Percentiles rank a stretch among this genome's conserved stretches.
Conservation (phyloP, 495 filamentous ascomycete genomes). For the Penicillium crystallinum region DNA sequence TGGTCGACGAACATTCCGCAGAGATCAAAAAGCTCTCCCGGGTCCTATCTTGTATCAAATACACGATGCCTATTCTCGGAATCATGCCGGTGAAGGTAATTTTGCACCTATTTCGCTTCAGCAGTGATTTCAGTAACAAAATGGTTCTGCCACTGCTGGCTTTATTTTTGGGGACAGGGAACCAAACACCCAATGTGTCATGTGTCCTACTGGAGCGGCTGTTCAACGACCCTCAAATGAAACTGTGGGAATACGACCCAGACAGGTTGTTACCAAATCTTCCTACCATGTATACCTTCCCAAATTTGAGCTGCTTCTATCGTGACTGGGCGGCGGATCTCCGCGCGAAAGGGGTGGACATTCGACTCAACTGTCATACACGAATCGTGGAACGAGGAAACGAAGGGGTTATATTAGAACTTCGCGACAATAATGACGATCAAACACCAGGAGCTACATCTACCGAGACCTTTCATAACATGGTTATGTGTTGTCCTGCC, state of each 20-base stretch:
- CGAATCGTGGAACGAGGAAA: slow-evolving; percentile 52
- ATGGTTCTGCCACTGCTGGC: slow-evolving; percentile 73
- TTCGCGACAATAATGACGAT: background rate
- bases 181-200: slow-evolving; percentile 73
- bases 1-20: slow-evolving; percentile 55
- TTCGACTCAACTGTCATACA: slow-evolving; percentile 61
- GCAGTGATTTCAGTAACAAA: slow-evolving; percentile 65
- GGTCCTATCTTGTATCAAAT: slow-evolving; percentile 64
- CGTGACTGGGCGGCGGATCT: slow-evolving; percentile 61
- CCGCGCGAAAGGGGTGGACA: slow-evolving; percentile 53
- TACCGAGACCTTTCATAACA: slow-evolving; percentile 58
- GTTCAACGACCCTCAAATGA: slow-evolving; percentile 67
- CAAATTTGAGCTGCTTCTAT: slow-evolving; percentile 68
- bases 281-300: slow-evolving; percentile 79
- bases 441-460: background rate
- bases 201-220: slow-evolving; percentile 70
- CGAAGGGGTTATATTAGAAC: slow-evolving; percentile 47
- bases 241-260: slow-evolving; percentile 68
- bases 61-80: slow-evolving; percentile 65
- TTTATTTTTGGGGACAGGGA: slow-evolving; percentile 73
- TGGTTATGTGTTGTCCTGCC: slow-evolving; percentile 64
- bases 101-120: slow-evolving; percentile 67
- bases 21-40: slow-evolving; percentile 64
- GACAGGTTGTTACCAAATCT: slow-evolving; percentile 65
- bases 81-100: slow-evolving; percentile 67